Evolutionary conservation across 2,329 filamentous ascomycete genomes (phyloP).

Genomic region (Aspergillus bombycis): DNA sequence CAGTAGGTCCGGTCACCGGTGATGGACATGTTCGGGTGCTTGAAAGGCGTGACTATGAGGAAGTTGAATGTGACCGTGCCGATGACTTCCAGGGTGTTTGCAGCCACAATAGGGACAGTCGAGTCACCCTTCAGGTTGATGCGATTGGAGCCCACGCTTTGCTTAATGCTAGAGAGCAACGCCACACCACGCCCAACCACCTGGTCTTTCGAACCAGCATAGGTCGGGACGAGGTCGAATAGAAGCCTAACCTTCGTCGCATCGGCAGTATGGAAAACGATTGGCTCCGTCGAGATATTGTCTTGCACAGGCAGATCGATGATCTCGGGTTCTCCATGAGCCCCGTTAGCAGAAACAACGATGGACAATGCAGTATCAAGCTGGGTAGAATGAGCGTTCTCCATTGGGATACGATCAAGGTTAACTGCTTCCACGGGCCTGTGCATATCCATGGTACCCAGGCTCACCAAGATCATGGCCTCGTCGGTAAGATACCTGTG

Average conservation of each 20-base stretch:
- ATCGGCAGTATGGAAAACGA: constrained; percentile 82
- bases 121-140: constrained; percentile 92
- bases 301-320: constrained; percentile 94
- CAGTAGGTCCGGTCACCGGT: constrained; percentile 92
- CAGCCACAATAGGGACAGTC: constrained; percentile 85
- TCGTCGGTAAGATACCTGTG: constrained; percentile 91
- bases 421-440: constrained; percentile 80
- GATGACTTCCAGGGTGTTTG: constrained; percentile 82
- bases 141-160: constrained; percentile 79
- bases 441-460: constrained; percentile 92
- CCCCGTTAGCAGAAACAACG: constrained; percentile 83
- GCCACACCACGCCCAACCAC: constrained; percentile 88
- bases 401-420: constrained; percentile 83
- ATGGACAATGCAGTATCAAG: constrained; percentile 92
- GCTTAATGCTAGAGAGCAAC: constrained; percentile 81
- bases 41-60: constrained; percentile 89
- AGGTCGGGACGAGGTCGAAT: constrained; percentile 95
- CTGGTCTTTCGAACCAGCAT: constrained; percentile 78
- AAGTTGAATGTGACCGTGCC: constrained; percentile 97
- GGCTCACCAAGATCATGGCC: constrained; percentile 85
- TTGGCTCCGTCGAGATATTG: constrained; percentile 89
- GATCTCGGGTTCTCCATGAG: constrained; percentile 81
- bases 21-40: constrained; percentile 90
- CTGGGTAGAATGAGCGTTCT: constrained; percentile 87
- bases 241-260: constrained; percentile 80